Base-by-base conservation (phyloP, 306 rosid species). In the Acmispon strigosus region DNA sequence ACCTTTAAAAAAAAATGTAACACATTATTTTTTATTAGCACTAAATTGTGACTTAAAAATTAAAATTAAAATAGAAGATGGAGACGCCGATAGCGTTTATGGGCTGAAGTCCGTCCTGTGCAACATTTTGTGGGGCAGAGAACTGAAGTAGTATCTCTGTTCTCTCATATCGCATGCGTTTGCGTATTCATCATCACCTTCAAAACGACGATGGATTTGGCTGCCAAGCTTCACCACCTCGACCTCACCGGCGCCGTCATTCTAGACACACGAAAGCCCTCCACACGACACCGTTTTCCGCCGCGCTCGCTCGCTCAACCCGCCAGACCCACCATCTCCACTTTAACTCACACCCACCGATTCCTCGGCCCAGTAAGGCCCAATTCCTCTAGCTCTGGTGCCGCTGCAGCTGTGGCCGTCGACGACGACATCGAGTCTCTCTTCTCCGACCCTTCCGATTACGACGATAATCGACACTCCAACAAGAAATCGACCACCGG, bases 171-270 rank as follows among this genome's bases (percentile, higher is more conserved):
- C 43, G 43, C 11, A 39, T 39, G 11, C 43, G 37, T 32, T 10
- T 27, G n/a, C n/a, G 1, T 4, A 5, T 45, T 45, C 8, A 42
- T 45, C 15, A 3, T 72, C 73, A 5, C 6, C 10, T 36, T 8
- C 8, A 6, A 45, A 1, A 0, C 20, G 15, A 66, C 15, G 69
- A 88, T 90, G 98, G 98, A 85, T 29, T 82, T 90, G 12, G 58
- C 86, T 3, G 58, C 86, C 4, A 93, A 87, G 81, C 87, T 94
- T 72, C 90, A 86, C 34, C 88, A 81, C 69, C 83, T 88, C 13
- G 86, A 87, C 76, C 92, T 93, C 73, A 80, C 84, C 80, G 97
- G 88, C 32, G 61, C 90, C 0, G 75, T 90, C 34, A 68, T 84
- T 62, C 42, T 86, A 16, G 83, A 90, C 11, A 19, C 91, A 2